Conservation (phyloP, 371 early-diverging fungal species). For the Batkoa obscura region DNA sequence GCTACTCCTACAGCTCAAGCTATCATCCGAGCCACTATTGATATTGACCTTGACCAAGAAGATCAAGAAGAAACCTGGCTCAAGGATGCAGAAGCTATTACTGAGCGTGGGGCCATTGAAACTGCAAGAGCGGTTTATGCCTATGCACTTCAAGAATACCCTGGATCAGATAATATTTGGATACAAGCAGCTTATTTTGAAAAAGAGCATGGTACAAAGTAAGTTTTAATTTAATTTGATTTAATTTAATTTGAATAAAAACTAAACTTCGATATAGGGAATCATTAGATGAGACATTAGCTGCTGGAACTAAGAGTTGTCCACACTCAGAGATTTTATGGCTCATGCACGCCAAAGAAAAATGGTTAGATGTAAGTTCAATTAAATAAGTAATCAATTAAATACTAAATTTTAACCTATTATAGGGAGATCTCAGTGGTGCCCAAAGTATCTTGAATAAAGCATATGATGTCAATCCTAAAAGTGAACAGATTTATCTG, state of each 20-base stretch:
- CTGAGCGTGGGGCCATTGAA: constrained; percentile 37
- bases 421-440: constrained; percentile 53
- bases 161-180: constrained; percentile 70
- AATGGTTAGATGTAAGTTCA: constrained; percentile 47
- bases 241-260: not conserved
- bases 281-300: constrained; percentile 56
- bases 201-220: constrained; percentile 55
- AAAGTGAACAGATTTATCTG: constrained; percentile 81
- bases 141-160: constrained; percentile 56
- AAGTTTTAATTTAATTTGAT: not conserved
- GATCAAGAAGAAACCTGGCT: constrained; percentile 69
- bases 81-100: constrained; percentile 70
- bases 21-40: constrained; percentile 61
- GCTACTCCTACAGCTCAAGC: constrained; percentile 60
- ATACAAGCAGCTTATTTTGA: constrained; percentile 72
- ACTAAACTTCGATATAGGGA: constrained; percentile 13
- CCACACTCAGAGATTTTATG: constrained; percentile 87
- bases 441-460: constrained; percentile 68
- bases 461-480: constrained; percentile 80
- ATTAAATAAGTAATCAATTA: not conserved
- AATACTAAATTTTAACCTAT: not conserved
- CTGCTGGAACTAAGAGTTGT: constrained; percentile 69
- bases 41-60: constrained; percentile 59
- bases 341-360: constrained; percentile 92
- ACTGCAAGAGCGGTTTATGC: constrained; percentile 83